Evolutionary conservation across 225 moss, liverwort and hornwort genomes (phyloP).

Genomic region (Anthoceros angustus): DNA sequence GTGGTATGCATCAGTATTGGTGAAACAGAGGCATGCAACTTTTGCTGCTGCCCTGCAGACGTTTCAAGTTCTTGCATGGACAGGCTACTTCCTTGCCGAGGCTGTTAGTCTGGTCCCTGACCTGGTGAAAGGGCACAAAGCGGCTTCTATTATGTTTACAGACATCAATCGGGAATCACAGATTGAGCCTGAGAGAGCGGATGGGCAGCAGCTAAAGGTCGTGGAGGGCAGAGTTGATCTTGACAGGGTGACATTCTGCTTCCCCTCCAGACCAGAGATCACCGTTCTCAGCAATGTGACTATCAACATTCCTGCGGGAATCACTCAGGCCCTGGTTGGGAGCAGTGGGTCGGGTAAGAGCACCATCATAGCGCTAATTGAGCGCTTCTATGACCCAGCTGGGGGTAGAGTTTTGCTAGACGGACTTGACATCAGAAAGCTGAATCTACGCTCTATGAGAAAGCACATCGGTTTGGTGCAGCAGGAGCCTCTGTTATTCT

Average conservation of each 20-base stretch:
- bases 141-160: neutral
- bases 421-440: conserved; percentile 23
- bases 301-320: conserved; percentile 21
- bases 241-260: conserved; percentile 28
- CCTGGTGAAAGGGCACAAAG: neutral
- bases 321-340: conserved; percentile 34
- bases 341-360: conserved; percentile 40
- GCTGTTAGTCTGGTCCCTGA: neutral
- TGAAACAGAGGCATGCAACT: neutral
- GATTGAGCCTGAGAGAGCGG: conserved; percentile 29
- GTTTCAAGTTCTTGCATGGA: neutral
- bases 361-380: conserved; percentile 31
- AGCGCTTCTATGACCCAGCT: conserved; percentile 34
- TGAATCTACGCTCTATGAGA: conserved; percentile 24
- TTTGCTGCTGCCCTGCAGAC: conserved; percentile 1
- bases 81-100: conserved; percentile 1
- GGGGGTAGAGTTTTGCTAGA: conserved; percentile 35
- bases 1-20: neutral
- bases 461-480: conserved; percentile 36
- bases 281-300: conserved; percentile 36
- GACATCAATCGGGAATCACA: neutral
- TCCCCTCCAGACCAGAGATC: conserved; percentile 32
- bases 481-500: conserved; percentile 36
- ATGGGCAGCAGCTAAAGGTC: conserved; percentile 20
- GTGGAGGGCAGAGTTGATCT: conserved; percentile 28